A percentile compares a stretch with the other conserved stretches of the same genome.
Evolutionary conservation across 345 rosid species (phyloP).

Genomic region (Carallia brachiata): DNA sequence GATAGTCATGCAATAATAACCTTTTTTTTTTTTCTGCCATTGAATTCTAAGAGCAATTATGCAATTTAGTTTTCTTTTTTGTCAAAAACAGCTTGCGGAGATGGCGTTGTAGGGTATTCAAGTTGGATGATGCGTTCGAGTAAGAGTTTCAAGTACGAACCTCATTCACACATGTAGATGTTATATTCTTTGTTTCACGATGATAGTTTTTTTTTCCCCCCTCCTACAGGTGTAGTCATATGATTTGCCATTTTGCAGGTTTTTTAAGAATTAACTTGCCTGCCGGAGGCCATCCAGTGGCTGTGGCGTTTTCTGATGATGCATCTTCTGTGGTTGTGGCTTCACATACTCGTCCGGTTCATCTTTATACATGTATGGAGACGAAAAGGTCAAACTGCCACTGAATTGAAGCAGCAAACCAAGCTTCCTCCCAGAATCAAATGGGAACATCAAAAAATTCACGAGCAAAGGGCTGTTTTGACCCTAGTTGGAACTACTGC

Average conservation of each 20-base stretch:
- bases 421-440: constrained; percentile 80
- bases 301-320: constrained; percentile 72
- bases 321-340: constrained; percentile 81
- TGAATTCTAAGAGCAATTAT: background rate
- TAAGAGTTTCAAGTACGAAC: constrained; percentile 89
- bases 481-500: constrained; percentile 73
- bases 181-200: background rate
- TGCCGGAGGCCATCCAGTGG: constrained; percentile 85
- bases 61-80: background rate
- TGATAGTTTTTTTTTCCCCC: background rate
- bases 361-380: constrained; percentile 85
- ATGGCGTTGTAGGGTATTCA: constrained; percentile 86
- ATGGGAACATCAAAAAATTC: constrained; percentile 84
- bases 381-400: constrained; percentile 53
- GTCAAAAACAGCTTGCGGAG: constrained; percentile 72
- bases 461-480: constrained; percentile 55
- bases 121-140: constrained; percentile 91
- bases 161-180: background rate
- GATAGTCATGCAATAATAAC: background rate
- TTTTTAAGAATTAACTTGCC: constrained; percentile 78
- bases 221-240: background rate
- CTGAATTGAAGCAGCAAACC: constrained; percentile 57
- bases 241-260: constrained; percentile 33
- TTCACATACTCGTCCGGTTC: constrained; percentile 56
- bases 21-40: background rate